Base-by-base conservation (phyloP, 2,329 filamentous ascomycete species). In the Fusarium pilosicola region DNA sequence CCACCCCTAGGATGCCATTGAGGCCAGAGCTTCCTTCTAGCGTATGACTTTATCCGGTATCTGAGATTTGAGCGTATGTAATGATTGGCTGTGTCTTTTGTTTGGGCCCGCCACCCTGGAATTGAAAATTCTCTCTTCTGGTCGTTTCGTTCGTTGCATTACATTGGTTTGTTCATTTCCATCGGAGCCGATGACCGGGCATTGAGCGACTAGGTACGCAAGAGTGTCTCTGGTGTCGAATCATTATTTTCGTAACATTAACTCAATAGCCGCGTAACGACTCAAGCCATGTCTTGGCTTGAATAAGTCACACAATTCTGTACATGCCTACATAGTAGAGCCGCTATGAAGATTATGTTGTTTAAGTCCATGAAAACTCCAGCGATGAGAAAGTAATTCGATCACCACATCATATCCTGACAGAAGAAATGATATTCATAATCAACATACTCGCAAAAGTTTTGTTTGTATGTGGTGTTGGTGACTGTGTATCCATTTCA, bases 131-230 rank as follows among this genome's bases (percentile, higher is more conserved):
- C 65, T 68, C 63, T 44, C 48, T 71, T 51, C 51, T 60, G 28
- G 59, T 48, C n/a, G 45, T 69, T 49, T 56, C 46, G 38, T 49
- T 56, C 46, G 38, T 58, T 41, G 38, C 32, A 66, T 65, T 45
- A n/a, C 32, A 66, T 60, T 70, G 45, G 55, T 62, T 52, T 30
- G 61, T 65, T 70, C 62, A 51, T 62, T 48, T 45, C 55, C 39
- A 58, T 69, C 74, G 68, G 76, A 76, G 74, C 75, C 76, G 76
- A 77, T 74, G 66, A 65, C 75, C 74, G 69, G 71, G 71, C 51
- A 38, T 64, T 62, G 52, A 46, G 32, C 65, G 30, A 70, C 54
- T 71, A 34, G 32, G 14, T 34, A 30, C 36, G 54, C 54, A 62
- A 46, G 38, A 57, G 26, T 24, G 54, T 52, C 49, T 57, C 24